These are phyloP conservation scores for Eucalyptus cloeziana DNA, from an alignment of 345 rosid species.

Conservation along the genomic window DNA sequence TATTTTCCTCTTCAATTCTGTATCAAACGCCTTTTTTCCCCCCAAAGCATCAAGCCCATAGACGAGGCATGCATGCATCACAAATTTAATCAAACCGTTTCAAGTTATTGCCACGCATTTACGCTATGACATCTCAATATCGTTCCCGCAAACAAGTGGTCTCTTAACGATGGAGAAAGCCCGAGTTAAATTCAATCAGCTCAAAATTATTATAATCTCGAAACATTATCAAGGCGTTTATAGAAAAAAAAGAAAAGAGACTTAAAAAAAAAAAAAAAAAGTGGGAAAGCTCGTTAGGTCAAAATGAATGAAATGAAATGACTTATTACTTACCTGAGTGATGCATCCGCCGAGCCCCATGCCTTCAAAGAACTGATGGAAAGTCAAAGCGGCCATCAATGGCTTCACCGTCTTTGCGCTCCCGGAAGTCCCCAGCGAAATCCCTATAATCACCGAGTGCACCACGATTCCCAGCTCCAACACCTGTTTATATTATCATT, in stretches of 20 bases:
- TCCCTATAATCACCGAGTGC: slow-evolving; percentile 63
- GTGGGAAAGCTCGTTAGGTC: not conserved
- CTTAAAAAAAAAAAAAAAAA: not conserved
- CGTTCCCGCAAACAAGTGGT: fast-evolving
- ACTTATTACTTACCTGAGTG: slow-evolving; percentile 14
- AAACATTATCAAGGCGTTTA: not conserved
- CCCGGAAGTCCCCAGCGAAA: slow-evolving; percentile 51
- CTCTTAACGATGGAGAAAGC: not conserved
- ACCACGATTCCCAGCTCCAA: slow-evolving; percentile 64
- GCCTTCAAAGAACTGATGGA: slow-evolving; percentile 77
- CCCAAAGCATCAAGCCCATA: not conserved
- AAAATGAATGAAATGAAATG: not conserved
- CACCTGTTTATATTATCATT: slow-evolving; percentile 13
- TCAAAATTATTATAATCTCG: not conserved
- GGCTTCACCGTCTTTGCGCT: slow-evolving; percentile 38
- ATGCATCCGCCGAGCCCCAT: slow-evolving; percentile 75
- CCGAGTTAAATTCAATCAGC: not conserved
- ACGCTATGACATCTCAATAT: not conserved
- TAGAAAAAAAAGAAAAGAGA: not conserved
- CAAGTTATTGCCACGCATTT: not conserved
- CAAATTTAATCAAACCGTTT: fast-evolving
- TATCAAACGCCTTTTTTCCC: not conserved
- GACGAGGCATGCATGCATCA: not conserved
- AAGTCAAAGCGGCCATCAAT: slow-evolving; percentile 47
- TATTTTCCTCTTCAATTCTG: not conserved